Evolutionary conservation across 371 early-diverging fungal species (phyloP), one percentile per base, ranked within the genome.

Genomic region (Mucor irregularis): DNA sequence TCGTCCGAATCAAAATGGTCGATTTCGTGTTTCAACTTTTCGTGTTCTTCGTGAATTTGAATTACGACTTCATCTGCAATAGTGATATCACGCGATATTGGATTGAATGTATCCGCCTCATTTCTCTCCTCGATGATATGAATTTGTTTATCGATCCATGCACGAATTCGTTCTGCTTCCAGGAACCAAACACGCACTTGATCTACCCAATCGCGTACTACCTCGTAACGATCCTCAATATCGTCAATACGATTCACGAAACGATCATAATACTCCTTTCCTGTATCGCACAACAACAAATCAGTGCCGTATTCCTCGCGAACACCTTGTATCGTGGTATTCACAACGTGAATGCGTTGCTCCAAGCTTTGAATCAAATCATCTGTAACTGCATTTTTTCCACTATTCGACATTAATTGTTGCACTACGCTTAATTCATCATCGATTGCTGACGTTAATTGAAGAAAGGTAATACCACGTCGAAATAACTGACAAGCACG

Each of bases 171-270:
- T 33, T 75, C 73, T 22, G 81, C 79, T 56, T 78, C 79, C 16
- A 64, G 65, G 43, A 81, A 75, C 81, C 81, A 81, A 5, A 73
- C 61, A 21, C 75, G 69, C 5, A 81, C 77, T 56, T 81, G 73
- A 42, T 80, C 76, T 13, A 78, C 74, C 74, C 78, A 76, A 28
- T 70, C 67, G 13, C 61, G 56, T n/a, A n/a, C n/a, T n/a, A n/a
- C n/a, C n/a, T 66, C 58, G 48, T 72, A 76, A 19, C 42, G 53
- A 30, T 52, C 53, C 42, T 52, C 53, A 28, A 50, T 24, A 10
- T 44, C 35, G 28, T 53, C 54, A 11, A 53, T 44, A n/a, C 40
- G 30, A 24, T 39, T 49, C 4, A 29, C 30, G 37, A 49, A 54
- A 14, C 62, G 62, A 34, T 53, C 51, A 25, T 24, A 42, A 16